These are phyloP conservation scores for Tranzscheliella williamsii DNA, from an alignment of 1,284 basidiomycete species.

Conservation along the genomic window DNA sequence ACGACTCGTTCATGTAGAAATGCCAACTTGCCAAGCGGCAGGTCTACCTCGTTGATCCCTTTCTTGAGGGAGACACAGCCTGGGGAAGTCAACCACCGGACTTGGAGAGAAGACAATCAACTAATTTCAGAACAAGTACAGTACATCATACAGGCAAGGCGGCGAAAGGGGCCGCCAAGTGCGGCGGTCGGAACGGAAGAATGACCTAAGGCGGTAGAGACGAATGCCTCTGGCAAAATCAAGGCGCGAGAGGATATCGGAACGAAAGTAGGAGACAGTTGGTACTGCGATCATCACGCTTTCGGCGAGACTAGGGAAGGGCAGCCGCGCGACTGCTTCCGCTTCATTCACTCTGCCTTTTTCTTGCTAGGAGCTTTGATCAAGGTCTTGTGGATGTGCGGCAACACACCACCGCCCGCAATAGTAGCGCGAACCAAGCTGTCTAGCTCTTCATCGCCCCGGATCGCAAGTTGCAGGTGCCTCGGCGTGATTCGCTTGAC, in stretches of 20 bases:
- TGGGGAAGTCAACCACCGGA: too few species aligned
- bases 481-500: slow-evolving; percentile 96
- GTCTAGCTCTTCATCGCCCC: slow-evolving; percentile 88
- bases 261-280: too few species aligned
- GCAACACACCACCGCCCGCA: slow-evolving; percentile 84
- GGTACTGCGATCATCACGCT: too few species aligned
- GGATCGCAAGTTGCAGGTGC: slow-evolving; percentile 88
- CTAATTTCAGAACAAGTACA: slow-evolving; percentile 1
- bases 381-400: slow-evolving; percentile 86
- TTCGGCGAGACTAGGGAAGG: too few species aligned
- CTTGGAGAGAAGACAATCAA: background rate
- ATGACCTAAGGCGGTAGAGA: too few species aligned
- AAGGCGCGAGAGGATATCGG: too few species aligned
- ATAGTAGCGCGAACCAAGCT: slow-evolving; percentile 66
- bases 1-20: slow-evolving; percentile 56
- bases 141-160: slow-evolving; percentile 1
- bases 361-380: slow-evolving; percentile 49
- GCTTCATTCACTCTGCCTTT: slow-evolving; percentile 27
- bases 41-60: too few species aligned
- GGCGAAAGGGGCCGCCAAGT: background rate
- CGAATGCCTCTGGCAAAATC: too few species aligned
- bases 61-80: too few species aligned
- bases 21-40: too few species aligned
- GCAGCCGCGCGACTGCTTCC: too few species aligned
- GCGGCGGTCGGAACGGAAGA: too few species aligned